These are phyloP conservation scores for Aspergillus neotritici DNA, from an alignment of 2,329 filamentous ascomycete genomes.

Conservation along the genomic window DNA sequence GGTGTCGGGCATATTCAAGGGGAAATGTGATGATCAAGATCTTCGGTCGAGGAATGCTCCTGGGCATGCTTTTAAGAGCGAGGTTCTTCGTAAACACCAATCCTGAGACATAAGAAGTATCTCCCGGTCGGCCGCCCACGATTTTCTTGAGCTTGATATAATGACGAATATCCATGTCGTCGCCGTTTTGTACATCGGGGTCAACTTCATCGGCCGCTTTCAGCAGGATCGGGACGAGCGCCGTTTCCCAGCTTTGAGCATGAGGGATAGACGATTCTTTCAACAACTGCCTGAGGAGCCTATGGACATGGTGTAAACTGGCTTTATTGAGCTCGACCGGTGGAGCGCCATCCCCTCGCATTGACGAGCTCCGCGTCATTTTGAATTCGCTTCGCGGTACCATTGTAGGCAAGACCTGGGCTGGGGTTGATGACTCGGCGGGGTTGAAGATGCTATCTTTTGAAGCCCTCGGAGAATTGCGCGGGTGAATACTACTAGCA, in stretches of 20 bases:
- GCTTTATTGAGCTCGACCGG: slow-evolving; percentile 81
- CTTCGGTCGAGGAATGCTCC: slow-evolving; percentile 74
- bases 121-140: slow-evolving; percentile 78
- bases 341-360: slow-evolving; percentile 67
- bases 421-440: slow-evolving; percentile 30
- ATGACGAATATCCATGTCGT: slow-evolving; percentile 94
- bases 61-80: slow-evolving; percentile 91
- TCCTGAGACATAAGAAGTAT: slow-evolving; percentile 94
- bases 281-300: slow-evolving; percentile 75
- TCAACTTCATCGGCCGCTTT: slow-evolving; percentile 92
- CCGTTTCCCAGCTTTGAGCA: slow-evolving; percentile 76
- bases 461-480: slow-evolving; percentile 64
- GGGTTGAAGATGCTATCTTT: slow-evolving; percentile 47
- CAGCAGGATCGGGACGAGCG: slow-evolving; percentile 81
- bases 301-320: slow-evolving; percentile 81
- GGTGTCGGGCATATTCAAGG: slow-evolving; percentile 90
- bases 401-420: slow-evolving; percentile 39
- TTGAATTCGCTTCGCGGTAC: slow-evolving; percentile 38
- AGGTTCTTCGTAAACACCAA: slow-evolving; percentile 97
- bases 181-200: slow-evolving; percentile 80
- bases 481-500: slow-evolving; percentile 66
- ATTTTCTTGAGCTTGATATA: slow-evolving; percentile 98
- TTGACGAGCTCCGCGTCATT: slow-evolving; percentile 73
- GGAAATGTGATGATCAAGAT: slow-evolving; percentile 92
- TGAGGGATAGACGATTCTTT: slow-evolving; percentile 70